Evolutionary conservation across 2,329 filamentous ascomycete species (phyloP), one percentile per base, ranked within the genome.

Genomic region (Rhynchosporium graminicola): DNA sequence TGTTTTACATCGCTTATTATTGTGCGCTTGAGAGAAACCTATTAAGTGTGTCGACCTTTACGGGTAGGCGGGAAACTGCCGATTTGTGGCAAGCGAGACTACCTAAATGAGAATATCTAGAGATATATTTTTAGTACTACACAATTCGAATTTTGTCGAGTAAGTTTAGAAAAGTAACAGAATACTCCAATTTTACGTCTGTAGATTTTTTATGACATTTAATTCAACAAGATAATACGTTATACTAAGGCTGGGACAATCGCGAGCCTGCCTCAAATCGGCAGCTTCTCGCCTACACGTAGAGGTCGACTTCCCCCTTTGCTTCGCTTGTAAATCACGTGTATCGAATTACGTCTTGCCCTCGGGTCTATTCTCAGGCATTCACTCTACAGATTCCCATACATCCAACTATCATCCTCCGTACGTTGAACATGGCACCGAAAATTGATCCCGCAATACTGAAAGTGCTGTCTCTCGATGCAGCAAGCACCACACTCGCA

Each of bases 361-460:
- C 46, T 42, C 42, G n/a, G 9, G 47, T 31, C 47, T 52, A 8
- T 20, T 31, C 26, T 26, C 9, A 52, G 9, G 15, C 46, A 45
- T 26, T 42, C 26, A 20, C 12, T 15, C 8, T 8, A 26, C 42
- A 8, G 28, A 54, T 38, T 38, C n/a, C 47, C 40, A 26, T 42
- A n/a, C 8, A 38, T 12, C 42, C 28, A 4, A 7, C 20, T 6
- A 36, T 33, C 12, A 42, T 29, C 6, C 7, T 20, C 43, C 4
- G 13, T 6, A 7, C 43, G 20, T 31, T 20, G 28, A 61, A 46
- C 10, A 82, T 83, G 78, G 54, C 77, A 13, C 70, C 76, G 1
- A 80, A 77, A 59, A 78, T 90, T 46, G 89, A 92, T 72, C 74
- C 83, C 1, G 86, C 86, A 31, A 84, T 92, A 45, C 73, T 84